Conservation (phyloP, 257 asterid species). For the Nemophila menziesii region DNA sequence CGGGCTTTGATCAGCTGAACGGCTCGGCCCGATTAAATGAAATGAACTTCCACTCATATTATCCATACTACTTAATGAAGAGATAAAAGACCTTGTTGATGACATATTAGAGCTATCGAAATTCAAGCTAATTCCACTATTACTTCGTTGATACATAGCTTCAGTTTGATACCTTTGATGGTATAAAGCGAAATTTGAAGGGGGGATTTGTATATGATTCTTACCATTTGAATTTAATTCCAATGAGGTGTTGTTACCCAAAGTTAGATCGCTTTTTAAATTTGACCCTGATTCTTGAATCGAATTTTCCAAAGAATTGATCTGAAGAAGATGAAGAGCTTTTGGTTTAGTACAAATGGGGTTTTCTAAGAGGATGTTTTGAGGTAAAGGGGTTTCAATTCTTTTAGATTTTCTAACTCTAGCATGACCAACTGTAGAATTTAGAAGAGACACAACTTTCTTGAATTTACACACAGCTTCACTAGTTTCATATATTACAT, state of each 20-base stretch:
- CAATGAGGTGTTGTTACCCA: conserved; percentile 37
- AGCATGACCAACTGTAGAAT: conserved; percentile 68
- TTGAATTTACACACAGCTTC: conserved; percentile 62
- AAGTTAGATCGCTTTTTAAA: conserved; percentile 31
- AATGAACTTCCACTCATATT: conserved; percentile 54
- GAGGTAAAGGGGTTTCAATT: conserved; percentile 38
- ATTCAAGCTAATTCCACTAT: conserved; percentile 71
- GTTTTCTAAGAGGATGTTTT: conserved; percentile 41
- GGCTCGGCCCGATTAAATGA: conserved; percentile 52
- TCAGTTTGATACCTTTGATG: conserved; percentile 26
- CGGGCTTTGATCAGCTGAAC: conserved; percentile 71
- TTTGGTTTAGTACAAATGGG: conserved; percentile 27
- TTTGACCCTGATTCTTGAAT: conserved; percentile 28
- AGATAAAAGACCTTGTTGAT: conserved; percentile 66
- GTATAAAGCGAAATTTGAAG: conserved; percentile 26
- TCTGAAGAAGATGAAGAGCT: conserved; percentile 33
- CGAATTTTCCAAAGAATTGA: conserved; percentile 9
- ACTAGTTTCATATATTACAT: conserved; percentile 45
- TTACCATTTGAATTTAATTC: conserved; percentile 48
- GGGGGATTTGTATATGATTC: conserved; percentile 18
- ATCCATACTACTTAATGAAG: conserved; percentile 79
- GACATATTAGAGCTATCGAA: conserved; percentile 80
- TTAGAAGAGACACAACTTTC: conserved; percentile 58
- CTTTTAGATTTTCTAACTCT: conserved; percentile 52
- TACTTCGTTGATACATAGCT: conserved; percentile 39